These are phyloP conservation scores for Sambucus nigra DNA, from an alignment of 129 eudicot genomes.

Conservation along the genomic window DNA sequence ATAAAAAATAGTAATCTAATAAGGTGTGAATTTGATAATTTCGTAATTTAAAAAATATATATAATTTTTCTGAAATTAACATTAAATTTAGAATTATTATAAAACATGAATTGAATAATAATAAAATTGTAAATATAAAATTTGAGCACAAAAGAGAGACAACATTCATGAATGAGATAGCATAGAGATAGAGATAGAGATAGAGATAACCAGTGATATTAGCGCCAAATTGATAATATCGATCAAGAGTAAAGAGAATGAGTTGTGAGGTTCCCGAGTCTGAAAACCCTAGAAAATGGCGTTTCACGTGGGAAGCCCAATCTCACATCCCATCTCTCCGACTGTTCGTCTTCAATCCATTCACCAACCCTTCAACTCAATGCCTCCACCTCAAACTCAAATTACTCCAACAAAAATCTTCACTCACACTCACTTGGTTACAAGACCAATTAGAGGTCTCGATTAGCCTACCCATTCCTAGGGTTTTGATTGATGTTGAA, in stretches of 20 bases:
- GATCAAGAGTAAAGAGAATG: conserved; percentile 6
- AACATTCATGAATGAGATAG: too few relatives aligned
- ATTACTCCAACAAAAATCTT: conserved; percentile 32
- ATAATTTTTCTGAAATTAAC: too few relatives aligned
- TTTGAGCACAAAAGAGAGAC: too few relatives aligned
- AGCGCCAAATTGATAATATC: not conserved
- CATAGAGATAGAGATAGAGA: too few relatives aligned
- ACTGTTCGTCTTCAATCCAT: conserved; percentile 43
- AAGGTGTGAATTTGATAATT: too few relatives aligned
- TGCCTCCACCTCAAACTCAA: conserved; percentile 28
- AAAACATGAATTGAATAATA: too few relatives aligned
- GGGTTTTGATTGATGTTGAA: conserved; percentile 55
- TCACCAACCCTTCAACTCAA: conserved; percentile 29
- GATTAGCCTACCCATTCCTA: conserved; percentile 59
- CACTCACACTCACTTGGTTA: conserved; percentile 34
- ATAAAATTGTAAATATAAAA: too few relatives aligned
- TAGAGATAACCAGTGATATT: too few relatives aligned
- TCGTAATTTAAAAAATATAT: too few relatives aligned
- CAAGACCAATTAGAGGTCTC: conserved; percentile 16
- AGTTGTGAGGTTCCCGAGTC: conserved; percentile 19
- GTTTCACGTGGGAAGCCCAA: conserved; percentile 83
- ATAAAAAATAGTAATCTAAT: too few relatives aligned
- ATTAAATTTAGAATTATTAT: too few relatives aligned
- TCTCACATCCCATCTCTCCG: conserved; percentile 67
- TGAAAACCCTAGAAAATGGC: conserved; percentile 72